phyloP scores from a whole-genome alignment of 1,284 basidiomycete species.

The Austroboletus olivaceoglutinosus region DNA sequence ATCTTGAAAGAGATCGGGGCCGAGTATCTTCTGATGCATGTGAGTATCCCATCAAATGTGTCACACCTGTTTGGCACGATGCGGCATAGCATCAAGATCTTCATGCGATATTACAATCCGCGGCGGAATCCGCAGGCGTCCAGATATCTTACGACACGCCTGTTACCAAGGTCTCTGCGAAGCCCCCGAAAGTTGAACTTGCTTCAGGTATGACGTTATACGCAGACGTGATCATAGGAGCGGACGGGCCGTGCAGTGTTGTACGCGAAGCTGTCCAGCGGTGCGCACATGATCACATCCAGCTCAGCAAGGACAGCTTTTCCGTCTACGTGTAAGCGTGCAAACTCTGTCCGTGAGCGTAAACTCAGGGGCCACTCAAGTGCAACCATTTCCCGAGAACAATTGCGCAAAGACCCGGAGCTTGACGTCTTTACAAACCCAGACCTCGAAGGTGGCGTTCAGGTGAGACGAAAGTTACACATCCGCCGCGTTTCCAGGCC shows the following conservation, averaged over 20 bases:
- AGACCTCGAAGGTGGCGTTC: conserved; percentile 21
- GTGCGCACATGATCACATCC: conserved; percentile 14
- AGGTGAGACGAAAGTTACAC: conserved; percentile 12
- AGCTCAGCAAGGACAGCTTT: conserved; percentile 30
- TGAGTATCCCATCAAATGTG: conserved; percentile 22
- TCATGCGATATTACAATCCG: conserved; percentile 38
- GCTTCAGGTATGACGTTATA: conserved; percentile 30
- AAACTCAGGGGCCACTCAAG: conserved; percentile 19
- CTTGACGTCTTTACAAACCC: conserved; percentile 17
- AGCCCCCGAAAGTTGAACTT: conserved; percentile 30
- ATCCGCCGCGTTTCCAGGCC: background rate
- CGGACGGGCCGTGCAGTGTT: conserved; percentile 33
- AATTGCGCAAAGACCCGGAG: conserved; percentile 35
- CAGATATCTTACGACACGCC: conserved; percentile 37
- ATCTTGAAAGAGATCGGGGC: conserved; percentile 49
- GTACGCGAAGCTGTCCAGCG: conserved; percentile 15
- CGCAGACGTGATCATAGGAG: conserved; percentile 38
- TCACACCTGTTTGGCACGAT: conserved; percentile 6
- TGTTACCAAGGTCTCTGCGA: conserved; percentile 31
- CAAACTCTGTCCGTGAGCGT: background rate
- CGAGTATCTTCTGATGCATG: conserved; percentile 46
- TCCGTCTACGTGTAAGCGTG: conserved; percentile 19
- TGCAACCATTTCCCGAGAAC: conserved; percentile 35
- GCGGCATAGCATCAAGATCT: conserved; percentile 40
- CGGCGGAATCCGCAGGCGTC: conserved; percentile 40